These are phyloP conservation scores for Dipodascopsis uninucleata DNA, from an alignment of 805 yeast species.

Conservation along the genomic window DNA sequence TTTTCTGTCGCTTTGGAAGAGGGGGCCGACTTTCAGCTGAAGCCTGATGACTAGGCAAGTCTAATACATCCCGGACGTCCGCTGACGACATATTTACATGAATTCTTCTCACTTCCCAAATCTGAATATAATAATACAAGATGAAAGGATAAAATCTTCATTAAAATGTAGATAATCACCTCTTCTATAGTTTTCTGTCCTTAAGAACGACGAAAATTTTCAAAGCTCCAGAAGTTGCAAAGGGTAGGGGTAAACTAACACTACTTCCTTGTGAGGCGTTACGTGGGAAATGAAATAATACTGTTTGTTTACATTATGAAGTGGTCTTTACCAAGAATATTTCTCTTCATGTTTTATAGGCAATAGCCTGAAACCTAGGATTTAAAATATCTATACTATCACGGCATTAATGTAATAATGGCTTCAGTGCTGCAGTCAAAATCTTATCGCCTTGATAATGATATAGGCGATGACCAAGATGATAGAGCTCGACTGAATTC, in stretches of 20 bases:
- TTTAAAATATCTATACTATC: too few relatives aligned
- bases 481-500: slow-evolving; percentile 1
- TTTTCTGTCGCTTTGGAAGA: slow-evolving; percentile 33
- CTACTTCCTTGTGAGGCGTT: neutral
- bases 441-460: too few relatives aligned
- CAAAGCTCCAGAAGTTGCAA: slow-evolving; percentile 10
- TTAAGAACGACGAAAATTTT: slow-evolving; percentile 33
- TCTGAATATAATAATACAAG: slow-evolving; percentile 34
- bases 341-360: too few relatives aligned
- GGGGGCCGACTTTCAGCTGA: slow-evolving; percentile 14
- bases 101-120: too few relatives aligned
- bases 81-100: slow-evolving; percentile 32
- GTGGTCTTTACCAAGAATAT: too few relatives aligned
- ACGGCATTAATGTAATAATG: too few relatives aligned
- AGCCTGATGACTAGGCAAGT: slow-evolving; percentile 29
- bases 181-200: slow-evolving; percentile 37
- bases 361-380: too few relatives aligned
- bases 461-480: neutral
- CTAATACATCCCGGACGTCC: slow-evolving; percentile 36
- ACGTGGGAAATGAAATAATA: neutral
- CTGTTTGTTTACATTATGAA: slow-evolving; percentile 1
- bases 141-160: slow-evolving; percentile 41
- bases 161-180: slow-evolving; percentile 38
- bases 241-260: slow-evolving; percentile 1
- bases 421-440: too few relatives aligned